These are phyloP conservation scores for Cercospora sojina DNA, from an alignment of 2,329 filamentous ascomycete species.

Conservation along the genomic window DNA sequence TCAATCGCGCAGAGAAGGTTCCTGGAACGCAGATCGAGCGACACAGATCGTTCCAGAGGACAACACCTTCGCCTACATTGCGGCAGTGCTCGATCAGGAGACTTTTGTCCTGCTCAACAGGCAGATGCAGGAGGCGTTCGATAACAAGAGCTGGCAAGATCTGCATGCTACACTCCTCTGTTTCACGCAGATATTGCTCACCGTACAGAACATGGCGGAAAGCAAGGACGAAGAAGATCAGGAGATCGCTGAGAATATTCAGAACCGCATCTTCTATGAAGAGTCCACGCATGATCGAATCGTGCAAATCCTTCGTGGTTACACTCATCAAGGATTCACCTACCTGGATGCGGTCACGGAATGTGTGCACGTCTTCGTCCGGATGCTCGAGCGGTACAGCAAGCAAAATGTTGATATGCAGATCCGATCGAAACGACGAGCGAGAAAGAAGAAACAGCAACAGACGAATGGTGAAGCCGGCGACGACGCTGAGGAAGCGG, in stretches of 20 bases:
- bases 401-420: constrained; percentile 95
- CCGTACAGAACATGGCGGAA: constrained; percentile 86
- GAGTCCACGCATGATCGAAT: constrained; percentile 89
- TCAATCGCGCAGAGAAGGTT: constrained; percentile 46
- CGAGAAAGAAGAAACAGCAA: constrained; percentile 67
- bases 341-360: constrained; percentile 93
- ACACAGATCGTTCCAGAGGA: constrained; percentile 50
- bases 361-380: constrained; percentile 84
- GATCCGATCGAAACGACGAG: constrained; percentile 75
- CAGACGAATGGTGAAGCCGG: constrained; percentile 35
- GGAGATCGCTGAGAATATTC: constrained; percentile 95
- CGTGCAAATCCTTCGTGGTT: constrained; percentile 74
- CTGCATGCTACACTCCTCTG: constrained; percentile 86
- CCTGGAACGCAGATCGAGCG: constrained; percentile 40
- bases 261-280: constrained; percentile 97
- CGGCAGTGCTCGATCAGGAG: constrained; percentile 87
- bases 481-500: constrained; percentile 57
- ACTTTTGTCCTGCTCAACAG: constrained; percentile 88
- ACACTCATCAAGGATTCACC: constrained; percentile 89
- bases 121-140: constrained; percentile 73
- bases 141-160: constrained; percentile 83
- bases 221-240: constrained; percentile 87
- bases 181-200: constrained; percentile 85
- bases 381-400: constrained; percentile 87
- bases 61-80: constrained; percentile 81